Evolutionary conservation across 2,329 filamentous ascomycete genomes (phyloP).

Genomic region (Penicillium sp.): DNA sequence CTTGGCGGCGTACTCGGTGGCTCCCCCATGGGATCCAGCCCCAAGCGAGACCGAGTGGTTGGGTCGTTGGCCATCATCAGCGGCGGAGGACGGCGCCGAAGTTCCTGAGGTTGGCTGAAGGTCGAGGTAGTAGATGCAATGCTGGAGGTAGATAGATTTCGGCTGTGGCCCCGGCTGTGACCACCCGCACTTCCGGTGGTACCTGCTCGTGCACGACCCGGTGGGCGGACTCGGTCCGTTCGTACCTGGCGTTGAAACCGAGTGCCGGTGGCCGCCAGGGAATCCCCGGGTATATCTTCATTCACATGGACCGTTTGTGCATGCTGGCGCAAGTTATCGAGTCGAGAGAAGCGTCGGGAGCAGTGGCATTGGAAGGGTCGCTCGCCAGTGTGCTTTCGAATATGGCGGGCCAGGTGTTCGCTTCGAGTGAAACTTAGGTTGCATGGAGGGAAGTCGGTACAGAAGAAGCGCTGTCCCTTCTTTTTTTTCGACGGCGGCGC

Average conservation of each 20-base stretch:
- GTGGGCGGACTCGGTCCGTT: conserved; percentile 76
- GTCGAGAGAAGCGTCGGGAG: conserved; percentile 82
- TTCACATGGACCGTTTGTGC: conserved; percentile 97
- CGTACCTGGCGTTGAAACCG: conserved; percentile 89
- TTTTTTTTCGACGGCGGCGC: conserved; percentile 85
- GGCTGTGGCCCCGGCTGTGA: conserved; percentile 73
- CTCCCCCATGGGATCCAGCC: conserved; percentile 63
- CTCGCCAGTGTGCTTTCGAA: conserved; percentile 97
- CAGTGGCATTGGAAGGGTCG: conserved; percentile 97
- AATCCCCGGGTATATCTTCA: conserved; percentile 92
- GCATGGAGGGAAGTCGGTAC: conserved; percentile 91
- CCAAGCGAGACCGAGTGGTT: conserved; percentile 58
- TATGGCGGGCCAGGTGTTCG: conserved; percentile 92
- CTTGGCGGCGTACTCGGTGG: conserved; percentile 65
- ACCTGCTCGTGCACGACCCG: conserved; percentile 71
- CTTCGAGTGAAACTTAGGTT: conserved; percentile 93
- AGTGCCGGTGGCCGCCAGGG: conserved; percentile 86
- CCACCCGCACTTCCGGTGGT: conserved; percentile 72
- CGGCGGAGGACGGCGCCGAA: conserved; percentile 72
- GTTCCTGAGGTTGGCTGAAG: conserved; percentile 62
- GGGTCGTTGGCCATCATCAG: conserved; percentile 78
- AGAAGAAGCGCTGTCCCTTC: conserved; percentile 94
- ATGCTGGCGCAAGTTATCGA: conserved; percentile 95
- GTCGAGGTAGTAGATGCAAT: conserved; percentile 73
- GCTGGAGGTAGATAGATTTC: conserved; percentile 84